Conservation (phyloP, 2,329 filamentous ascomycete species). For the Aspergillus sp. region DNA sequence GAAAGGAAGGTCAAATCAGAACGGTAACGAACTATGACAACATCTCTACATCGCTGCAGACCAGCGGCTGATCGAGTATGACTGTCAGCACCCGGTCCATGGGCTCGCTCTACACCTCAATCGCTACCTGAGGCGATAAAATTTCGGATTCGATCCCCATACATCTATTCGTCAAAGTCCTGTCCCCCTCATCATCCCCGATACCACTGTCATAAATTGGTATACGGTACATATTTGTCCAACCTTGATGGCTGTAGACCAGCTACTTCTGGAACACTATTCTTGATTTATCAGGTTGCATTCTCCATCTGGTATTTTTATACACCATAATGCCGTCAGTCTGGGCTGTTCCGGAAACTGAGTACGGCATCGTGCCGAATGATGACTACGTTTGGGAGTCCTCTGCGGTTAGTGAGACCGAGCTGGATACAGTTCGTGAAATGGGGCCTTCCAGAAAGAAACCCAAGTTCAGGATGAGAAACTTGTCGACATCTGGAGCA, state of each 20-base stretch:
- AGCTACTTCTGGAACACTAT: too few species aligned
- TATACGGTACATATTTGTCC: too few species aligned
- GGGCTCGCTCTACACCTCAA: background rate
- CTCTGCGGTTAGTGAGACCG: background rate
- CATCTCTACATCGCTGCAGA: slow-evolving; percentile 1
- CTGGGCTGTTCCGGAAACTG: background rate
- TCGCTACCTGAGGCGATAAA: too few species aligned
- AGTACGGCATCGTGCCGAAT: background rate
- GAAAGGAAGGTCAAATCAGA: background rate
- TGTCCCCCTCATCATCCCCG: too few species aligned
- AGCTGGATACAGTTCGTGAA: background rate
- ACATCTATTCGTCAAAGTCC: too few species aligned
- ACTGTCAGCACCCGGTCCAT: background rate
- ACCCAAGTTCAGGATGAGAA: background rate
- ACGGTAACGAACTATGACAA: background rate
- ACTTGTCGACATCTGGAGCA: background rate
- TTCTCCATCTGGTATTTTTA: background rate
- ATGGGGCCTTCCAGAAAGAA: background rate
- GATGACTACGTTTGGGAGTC: slow-evolving; percentile 1
- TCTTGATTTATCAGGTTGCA: too few species aligned
- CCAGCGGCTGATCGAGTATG: background rate
- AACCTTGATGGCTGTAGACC: too few species aligned
- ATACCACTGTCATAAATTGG: too few species aligned
- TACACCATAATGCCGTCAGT: background rate
- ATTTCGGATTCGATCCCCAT: too few species aligned